Percentiles rank a stretch among this genome's conserved stretches.
These are phyloP conservation scores for Incumbomyces lentus DNA, from an alignment of 2,329 filamentous ascomycete genomes.

Conservation along the genomic window DNA sequence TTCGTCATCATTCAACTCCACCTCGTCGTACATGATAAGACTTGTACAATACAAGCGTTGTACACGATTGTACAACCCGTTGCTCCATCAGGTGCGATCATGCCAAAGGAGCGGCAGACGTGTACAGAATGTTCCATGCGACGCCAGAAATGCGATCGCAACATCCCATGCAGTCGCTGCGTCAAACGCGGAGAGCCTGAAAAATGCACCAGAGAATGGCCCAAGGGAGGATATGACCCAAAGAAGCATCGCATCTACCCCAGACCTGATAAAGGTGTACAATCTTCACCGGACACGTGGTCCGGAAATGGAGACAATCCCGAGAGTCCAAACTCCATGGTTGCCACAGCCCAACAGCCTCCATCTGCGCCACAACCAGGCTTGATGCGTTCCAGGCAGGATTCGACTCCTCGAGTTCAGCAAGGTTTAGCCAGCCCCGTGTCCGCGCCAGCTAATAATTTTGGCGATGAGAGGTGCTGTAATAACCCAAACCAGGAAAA, in stretches of 20 bases:
- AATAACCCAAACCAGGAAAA: constrained; percentile 8
- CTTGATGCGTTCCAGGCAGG: constrained; percentile 9
- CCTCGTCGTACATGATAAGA: constrained; percentile 4
- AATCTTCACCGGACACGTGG: not conserved
- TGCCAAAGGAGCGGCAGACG: constrained; percentile 18
- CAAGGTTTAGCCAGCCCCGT: constrained; percentile 1
- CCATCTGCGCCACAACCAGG: constrained; percentile 9
- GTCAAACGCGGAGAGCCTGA: constrained; percentile 29
- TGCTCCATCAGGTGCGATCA: not conserved
- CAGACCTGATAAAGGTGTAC: constrained; percentile 6
- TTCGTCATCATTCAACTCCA: not conserved
- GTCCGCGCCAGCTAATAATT: constrained; percentile 1
- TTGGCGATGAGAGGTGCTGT: not conserved
- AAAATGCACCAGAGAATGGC: constrained; percentile 25
- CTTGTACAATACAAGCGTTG: constrained; percentile 4
- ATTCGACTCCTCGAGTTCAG: constrained; percentile 8
- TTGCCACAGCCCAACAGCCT: not conserved
- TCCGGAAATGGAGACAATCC: not conserved
- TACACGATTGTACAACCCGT: constrained; percentile 1
- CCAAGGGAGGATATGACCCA: constrained; percentile 18
- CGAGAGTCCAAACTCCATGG: not conserved
- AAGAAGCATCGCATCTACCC: constrained; percentile 20
- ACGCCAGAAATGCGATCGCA: constrained; percentile 29
- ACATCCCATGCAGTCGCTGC: constrained; percentile 32
- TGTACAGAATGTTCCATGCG: constrained; percentile 22